Conservation (phyloP, 1,284 basidiomycete genomes). For the Chiua sp. region DNA sequence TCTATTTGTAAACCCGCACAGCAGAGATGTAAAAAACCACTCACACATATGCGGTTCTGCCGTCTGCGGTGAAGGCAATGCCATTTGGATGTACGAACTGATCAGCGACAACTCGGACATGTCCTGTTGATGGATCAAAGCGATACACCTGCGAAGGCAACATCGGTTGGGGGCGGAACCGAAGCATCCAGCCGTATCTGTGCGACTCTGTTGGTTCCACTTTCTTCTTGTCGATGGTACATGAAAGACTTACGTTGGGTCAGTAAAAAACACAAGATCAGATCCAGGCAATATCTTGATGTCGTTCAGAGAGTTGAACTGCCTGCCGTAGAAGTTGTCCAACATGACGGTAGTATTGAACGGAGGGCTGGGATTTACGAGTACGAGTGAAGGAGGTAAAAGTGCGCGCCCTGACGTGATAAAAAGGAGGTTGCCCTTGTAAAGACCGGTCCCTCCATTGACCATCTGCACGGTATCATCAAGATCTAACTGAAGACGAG, state of each 20-base stretch:
- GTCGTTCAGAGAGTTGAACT: not conserved
- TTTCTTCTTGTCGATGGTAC: not conserved
- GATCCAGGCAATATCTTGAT: not conserved
- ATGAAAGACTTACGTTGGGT: not conserved
- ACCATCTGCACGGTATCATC: not conserved
- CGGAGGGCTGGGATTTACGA: not conserved
- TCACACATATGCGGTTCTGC: not conserved
- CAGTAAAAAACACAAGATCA: not conserved
- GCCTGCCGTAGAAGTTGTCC: not conserved
- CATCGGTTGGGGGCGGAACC: not conserved
- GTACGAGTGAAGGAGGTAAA: not conserved
- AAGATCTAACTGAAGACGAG: not conserved
- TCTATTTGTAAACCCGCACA: not conserved
- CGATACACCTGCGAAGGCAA: not conserved
- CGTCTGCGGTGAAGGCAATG: not conserved
- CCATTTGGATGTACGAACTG: not conserved
- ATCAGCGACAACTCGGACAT: not conserved
- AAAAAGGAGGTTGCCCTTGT: not conserved
- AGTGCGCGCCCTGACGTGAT: not conserved
- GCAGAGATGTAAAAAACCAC: not conserved
- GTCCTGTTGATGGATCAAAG: not conserved
- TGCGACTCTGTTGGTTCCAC: not conserved
- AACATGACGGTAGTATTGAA: not conserved
- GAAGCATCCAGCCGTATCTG: not conserved
- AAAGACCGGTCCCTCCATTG: not conserved